Percentiles rank a stretch among this genome's conserved stretches.
Conservation (phyloP, 306 rosid genomes). For the Amphicarpaea edgeworthii region DNA sequence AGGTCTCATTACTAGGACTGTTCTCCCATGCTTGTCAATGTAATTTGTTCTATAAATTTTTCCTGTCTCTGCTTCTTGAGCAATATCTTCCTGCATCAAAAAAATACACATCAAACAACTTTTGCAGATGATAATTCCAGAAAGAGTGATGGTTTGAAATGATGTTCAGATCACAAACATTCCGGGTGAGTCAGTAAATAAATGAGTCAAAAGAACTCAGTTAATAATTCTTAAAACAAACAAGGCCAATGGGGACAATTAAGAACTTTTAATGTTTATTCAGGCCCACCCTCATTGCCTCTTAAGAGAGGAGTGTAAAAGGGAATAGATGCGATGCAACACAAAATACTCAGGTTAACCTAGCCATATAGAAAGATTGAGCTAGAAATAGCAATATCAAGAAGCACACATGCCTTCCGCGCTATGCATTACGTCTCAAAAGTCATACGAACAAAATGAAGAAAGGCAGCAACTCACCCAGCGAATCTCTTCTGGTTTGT, state of each 20-base stretch:
- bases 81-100: constrained; percentile 74
- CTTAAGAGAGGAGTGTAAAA: neutral
- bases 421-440: constrained; percentile 14
- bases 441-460: neutral
- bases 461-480: constrained; percentile 66
- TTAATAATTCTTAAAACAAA: constrained; percentile 1
- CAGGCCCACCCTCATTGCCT: neutral
- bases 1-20: constrained; percentile 87
- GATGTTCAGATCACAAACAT: constrained; percentile 9
- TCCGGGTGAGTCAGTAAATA: constrained; percentile 3
- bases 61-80: constrained; percentile 83
- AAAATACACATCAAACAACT: constrained; percentile 19
- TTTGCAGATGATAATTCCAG: constrained; percentile 17
- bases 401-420: neutral
- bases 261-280: constrained; percentile 13
- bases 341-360: constrained; percentile 9
- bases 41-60: constrained; percentile 72
- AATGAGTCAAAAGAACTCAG: constrained; percentile 15
- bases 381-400: neutral
- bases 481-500: constrained; percentile 89
- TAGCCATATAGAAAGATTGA: neutral
- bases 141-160: constrained; percentile 29
- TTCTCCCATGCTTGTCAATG: constrained; percentile 73
- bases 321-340: neutral
- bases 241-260: constrained; percentile 3